phyloP scores from a whole-genome alignment of 192 early-diverging fungal genomes.

The Linnemannia hyalina region DNA sequence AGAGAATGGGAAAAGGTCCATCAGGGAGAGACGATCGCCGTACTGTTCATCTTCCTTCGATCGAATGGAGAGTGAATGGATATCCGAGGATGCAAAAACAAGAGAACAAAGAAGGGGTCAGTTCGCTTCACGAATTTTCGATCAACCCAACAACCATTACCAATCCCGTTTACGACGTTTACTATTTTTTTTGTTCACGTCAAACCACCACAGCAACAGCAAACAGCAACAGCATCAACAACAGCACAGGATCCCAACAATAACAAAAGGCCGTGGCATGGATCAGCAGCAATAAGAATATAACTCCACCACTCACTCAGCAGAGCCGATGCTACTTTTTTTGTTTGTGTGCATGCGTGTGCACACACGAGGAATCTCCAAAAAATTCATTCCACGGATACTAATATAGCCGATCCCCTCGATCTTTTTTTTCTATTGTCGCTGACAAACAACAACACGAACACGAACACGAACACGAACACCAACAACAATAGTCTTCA shows the following conservation, averaged over 20 bases:
- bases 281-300: background rate
- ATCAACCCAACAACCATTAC: slow-evolving; percentile 7
- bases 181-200: background rate
- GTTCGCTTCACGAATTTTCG: background rate
- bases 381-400: slow-evolving; percentile 5
- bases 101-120: background rate
- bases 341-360: background rate
- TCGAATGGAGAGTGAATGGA: background rate
- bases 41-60: background rate
- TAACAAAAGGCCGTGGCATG: background rate
- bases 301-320: background rate
- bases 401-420: slow-evolving; percentile 10
- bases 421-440: slow-evolving; percentile 8
- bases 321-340: background rate
- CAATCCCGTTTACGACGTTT: slow-evolving; percentile 2
- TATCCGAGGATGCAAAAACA: background rate
- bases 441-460: slow-evolving; percentile 3
- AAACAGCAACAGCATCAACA: background rate
- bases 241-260: background rate
- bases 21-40: background rate
- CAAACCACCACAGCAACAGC: background rate
- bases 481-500: slow-evolving; percentile 67
- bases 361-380: background rate
- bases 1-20: background rate
- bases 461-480: background rate